Percentiles rank a stretch among this genome's conserved stretches.
Conservation (phyloP, 2,329 filamentous ascomycete genomes). For the Cadophora gregata region DNA sequence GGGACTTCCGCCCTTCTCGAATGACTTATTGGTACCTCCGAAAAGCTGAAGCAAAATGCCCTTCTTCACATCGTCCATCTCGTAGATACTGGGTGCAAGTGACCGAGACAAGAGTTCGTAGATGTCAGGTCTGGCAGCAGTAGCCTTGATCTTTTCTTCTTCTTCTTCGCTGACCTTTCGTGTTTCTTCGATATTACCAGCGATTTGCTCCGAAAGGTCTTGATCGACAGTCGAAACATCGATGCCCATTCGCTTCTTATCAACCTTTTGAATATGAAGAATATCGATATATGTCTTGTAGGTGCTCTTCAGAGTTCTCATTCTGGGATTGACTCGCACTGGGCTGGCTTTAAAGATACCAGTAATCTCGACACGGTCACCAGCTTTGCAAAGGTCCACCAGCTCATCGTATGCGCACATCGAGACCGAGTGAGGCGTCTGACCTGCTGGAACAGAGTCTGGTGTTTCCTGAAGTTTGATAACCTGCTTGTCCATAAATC, state of each 20-base stretch:
- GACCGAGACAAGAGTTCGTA: conserved; percentile 93
- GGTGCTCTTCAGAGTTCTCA: conserved; percentile 89
- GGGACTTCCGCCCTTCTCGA: conserved; percentile 93
- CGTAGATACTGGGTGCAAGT: conserved; percentile 92
- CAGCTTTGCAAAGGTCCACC: conserved; percentile 96
- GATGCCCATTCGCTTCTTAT: conserved; percentile 91
- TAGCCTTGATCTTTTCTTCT: conserved; percentile 84
- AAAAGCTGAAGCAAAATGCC: conserved; percentile 96
- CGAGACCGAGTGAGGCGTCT: conserved; percentile 96
- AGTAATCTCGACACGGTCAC: conserved; percentile 93
- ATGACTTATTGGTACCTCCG: conserved; percentile 96
- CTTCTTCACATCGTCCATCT: conserved; percentile 99
- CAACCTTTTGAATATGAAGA: conserved; percentile 93
- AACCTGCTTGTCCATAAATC: conserved; percentile 96
- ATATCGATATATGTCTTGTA: conserved; percentile 99
- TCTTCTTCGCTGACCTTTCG: conserved; percentile 86
- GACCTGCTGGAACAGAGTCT: conserved; percentile 90
- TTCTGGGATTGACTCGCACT: conserved; percentile 90
- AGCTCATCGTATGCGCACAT: conserved; percentile 96
- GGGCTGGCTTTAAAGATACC: conserved; percentile 96
- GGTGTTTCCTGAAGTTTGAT: conserved; percentile 99
- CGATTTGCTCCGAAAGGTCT: conserved; percentile 66
- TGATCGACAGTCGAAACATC: conserved; percentile 88
- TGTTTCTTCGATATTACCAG: conserved; percentile 78
- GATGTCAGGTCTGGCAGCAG: conserved; percentile 80